A percentile compares a stretch with the other conserved stretches of the same genome.
These are phyloP conservation scores for Escallonia rubra DNA, from an alignment of 129 eudicot genomes.

Conservation along the genomic window DNA sequence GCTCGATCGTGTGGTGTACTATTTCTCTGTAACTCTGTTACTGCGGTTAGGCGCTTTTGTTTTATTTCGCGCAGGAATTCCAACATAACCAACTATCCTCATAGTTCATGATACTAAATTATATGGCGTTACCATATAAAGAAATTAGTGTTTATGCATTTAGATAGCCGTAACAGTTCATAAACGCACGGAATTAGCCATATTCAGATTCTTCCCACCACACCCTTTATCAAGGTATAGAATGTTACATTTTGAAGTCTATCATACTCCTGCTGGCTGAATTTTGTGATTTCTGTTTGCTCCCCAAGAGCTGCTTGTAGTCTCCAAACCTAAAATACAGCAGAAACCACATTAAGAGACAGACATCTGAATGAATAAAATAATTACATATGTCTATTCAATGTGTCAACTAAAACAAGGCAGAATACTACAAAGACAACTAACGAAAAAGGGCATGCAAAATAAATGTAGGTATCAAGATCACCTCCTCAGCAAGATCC, in stretches of 20 bases:
- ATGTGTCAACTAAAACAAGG: too few species aligned
- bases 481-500: constrained; percentile 98
- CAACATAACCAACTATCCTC: too few species aligned
- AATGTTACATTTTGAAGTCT: constrained; percentile 83
- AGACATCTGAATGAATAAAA: not conserved
- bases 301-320: constrained; percentile 99
- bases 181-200: too few species aligned
- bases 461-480: constrained; percentile 1
- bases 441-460: not conserved
- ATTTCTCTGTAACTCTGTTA: too few species aligned
- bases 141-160: too few species aligned
- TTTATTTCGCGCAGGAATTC: too few species aligned
- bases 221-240: not conserved
- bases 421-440: not conserved
- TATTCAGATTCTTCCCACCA: too few species aligned
- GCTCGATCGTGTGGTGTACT: too few species aligned
- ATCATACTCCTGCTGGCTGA: constrained; percentile 93
- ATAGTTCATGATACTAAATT: too few species aligned
- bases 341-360: not conserved
- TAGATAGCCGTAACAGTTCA: too few species aligned
- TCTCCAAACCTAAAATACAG: constrained; percentile 72
- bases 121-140: too few species aligned
- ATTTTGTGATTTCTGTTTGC: constrained; percentile 91
- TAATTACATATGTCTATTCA: not conserved
- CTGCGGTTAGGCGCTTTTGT: too few species aligned